Evolutionary conservation across 2,329 filamentous ascomycete species (phyloP).

Genomic region (Scedosporium aurantiacum): DNA sequence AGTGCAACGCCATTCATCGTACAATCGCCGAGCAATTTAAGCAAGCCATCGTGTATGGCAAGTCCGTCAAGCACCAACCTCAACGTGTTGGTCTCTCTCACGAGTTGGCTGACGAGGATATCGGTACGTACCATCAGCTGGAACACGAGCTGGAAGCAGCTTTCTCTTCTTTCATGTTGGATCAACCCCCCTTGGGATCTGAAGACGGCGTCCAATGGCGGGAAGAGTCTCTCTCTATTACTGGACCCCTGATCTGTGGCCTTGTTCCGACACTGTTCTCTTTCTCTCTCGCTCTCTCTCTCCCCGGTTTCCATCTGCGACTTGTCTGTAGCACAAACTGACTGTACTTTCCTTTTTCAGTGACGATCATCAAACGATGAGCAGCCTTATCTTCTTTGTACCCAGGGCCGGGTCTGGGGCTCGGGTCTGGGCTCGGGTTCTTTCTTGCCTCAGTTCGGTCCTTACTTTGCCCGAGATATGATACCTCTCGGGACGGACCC

Average conservation of each 20-base stretch:
- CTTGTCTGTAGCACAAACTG: background rate
- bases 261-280: background rate
- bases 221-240: background rate
- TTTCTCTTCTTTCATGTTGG: background rate
- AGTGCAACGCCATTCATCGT: slow-evolving; percentile 97
- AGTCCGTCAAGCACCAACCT: slow-evolving; percentile 96
- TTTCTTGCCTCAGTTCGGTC: background rate
- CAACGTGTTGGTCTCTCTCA: slow-evolving; percentile 87
- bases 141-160: slow-evolving; percentile 1
- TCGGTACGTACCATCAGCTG: slow-evolving; percentile 51
- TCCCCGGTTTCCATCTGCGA: background rate
- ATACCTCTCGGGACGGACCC: background rate
- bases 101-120: slow-evolving; percentile 92
- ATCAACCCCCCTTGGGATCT: background rate
- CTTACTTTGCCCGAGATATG: background rate
- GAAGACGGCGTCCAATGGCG: background rate
- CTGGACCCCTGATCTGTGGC: background rate
- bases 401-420: background rate
- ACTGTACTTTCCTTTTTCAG: slow-evolving; percentile 14
- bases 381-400: background rate
- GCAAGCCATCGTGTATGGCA: slow-evolving; percentile 89
- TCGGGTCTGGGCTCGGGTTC: background rate
- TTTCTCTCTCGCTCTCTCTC: background rate
- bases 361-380: slow-evolving; percentile 58
- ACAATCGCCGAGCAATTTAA: slow-evolving; percentile 95